Evolutionary conservation across 2,329 filamentous ascomycete genomes (phyloP).

Genomic region (Colletotrichum tabaci): DNA sequence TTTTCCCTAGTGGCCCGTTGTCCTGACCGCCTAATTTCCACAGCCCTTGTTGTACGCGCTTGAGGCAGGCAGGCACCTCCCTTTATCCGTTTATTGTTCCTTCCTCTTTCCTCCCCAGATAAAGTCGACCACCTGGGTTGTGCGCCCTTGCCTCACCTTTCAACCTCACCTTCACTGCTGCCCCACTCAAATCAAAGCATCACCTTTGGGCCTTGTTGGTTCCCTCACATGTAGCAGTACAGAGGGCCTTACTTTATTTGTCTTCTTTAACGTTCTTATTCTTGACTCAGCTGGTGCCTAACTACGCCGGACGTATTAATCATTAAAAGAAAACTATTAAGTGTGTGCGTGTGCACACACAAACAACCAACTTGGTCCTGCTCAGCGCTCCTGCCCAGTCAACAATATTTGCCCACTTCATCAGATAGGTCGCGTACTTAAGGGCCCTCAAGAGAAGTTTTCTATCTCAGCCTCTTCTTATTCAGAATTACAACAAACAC

Average conservation of each 20-base stretch:
- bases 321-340: conserved; percentile 9
- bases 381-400: conserved; percentile 3
- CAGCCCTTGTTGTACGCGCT: conserved; percentile 17
- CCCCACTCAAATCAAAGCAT: conserved; percentile 9
- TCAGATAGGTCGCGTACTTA: conserved; percentile 9
- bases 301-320: conserved; percentile 38
- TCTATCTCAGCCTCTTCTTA: background rate
- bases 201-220: conserved; percentile 8
- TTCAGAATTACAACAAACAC: background rate
- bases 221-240: conserved; percentile 22
- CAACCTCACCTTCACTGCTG: background rate
- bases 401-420: background rate
- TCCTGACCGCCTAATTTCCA: conserved; percentile 34
- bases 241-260: conserved; percentile 16
- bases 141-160: conserved; percentile 25
- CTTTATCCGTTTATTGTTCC: conserved; percentile 32
- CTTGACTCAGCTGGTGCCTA: conserved; percentile 42
- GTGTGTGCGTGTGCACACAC: background rate
- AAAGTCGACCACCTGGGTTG: conserved; percentile 12
- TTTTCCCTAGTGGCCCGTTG: conserved; percentile 31
- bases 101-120: conserved; percentile 3
- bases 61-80: conserved; percentile 35
- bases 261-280: conserved; percentile 33
- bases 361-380: conserved; percentile 3
- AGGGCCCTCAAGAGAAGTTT: background rate